A percentile compares a stretch with the other conserved stretches of the same genome.
Evolutionary conservation across 129 eudicot genomes (phyloP).

Genomic region (Helichrysum umbraculigerum): DNA sequence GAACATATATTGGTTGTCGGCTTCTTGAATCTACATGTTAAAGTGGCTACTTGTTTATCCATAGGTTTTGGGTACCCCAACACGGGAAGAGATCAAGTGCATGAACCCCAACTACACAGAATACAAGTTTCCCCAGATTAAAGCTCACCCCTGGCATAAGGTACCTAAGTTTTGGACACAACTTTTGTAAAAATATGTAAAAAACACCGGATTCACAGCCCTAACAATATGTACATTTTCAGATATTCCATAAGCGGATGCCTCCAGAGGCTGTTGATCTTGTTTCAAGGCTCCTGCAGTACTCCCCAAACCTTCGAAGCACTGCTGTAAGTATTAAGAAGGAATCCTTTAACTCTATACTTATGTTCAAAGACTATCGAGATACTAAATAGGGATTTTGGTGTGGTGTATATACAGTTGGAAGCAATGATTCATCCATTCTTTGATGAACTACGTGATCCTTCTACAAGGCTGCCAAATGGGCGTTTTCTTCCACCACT

Average conservation of each 20-base stretch:
- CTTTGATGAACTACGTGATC: slow-evolving; percentile 90
- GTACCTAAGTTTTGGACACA: slow-evolving; percentile 35
- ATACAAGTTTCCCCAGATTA: slow-evolving; percentile 88
- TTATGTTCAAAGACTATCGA: neutral
- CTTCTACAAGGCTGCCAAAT: slow-evolving; percentile 76
- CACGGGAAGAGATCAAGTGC: slow-evolving; percentile 91
- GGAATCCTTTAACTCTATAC: neutral
- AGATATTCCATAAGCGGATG: slow-evolving; percentile 91
- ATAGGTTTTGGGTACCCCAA: slow-evolving; percentile 79
- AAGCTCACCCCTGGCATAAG: slow-evolving; percentile 97
- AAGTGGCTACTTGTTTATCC: slow-evolving; percentile 20
- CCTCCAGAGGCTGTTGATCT: slow-evolving; percentile 93
- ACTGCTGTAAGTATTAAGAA: slow-evolving; percentile 65
- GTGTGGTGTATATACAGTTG: slow-evolving; percentile 41
- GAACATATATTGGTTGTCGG: neutral
- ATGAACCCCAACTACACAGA: slow-evolving; percentile 96
- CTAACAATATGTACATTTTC: slow-evolving; percentile 23
- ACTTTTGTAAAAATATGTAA: slow-evolving; percentile 6
- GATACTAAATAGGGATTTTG: slow-evolving; percentile 3
- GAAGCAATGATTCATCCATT: slow-evolving; percentile 80
- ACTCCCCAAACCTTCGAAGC: slow-evolving; percentile 89
- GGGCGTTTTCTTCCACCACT: slow-evolving; percentile 86
- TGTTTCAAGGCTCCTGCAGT: slow-evolving; percentile 84
- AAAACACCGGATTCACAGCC: slow-evolving; percentile 16
- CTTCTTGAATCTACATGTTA: neutral